These are phyloP conservation scores for Xerocomellus intermedius DNA, from an alignment of 768 basidiomycete genomes.

Conservation along the genomic window DNA sequence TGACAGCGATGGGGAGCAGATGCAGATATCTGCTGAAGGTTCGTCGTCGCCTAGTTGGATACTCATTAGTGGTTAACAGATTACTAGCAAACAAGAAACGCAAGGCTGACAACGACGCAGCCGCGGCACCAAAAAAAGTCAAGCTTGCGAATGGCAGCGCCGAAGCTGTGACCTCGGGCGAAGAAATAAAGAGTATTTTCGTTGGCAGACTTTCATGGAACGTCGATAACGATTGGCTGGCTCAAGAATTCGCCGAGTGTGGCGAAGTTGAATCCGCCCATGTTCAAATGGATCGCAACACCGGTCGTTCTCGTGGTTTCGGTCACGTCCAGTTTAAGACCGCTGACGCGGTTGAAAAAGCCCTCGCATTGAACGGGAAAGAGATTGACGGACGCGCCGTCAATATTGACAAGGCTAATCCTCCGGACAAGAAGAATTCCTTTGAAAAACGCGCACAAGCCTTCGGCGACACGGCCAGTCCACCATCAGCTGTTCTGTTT, in stretches of 20 bases:
- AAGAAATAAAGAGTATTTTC: conserved; percentile 73
- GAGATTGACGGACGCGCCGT: conserved; percentile 92
- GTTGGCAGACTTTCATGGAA: conserved; percentile 95
- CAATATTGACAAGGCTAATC: conserved; percentile 79
- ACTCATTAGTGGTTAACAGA: conserved; percentile 1
- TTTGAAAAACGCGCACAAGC: conserved; percentile 70
- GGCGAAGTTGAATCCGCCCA: conserved; percentile 88
- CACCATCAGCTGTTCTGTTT: conserved; percentile 77
- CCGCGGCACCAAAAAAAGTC: conserved; percentile 73
- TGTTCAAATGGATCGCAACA: conserved; percentile 82
- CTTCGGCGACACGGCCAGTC: conserved; percentile 69
- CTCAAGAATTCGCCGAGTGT: conserved; percentile 83
- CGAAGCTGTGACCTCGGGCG: conserved; percentile 32
- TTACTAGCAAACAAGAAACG: conserved; percentile 55
- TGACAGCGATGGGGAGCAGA: conserved; percentile 1
- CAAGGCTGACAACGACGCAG: conserved; percentile 67
- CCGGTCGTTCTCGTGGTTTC: conserved; percentile 82
- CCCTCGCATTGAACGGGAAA: conserved; percentile 74
- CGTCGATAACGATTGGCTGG: conserved; percentile 94
- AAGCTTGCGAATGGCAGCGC: conserved; percentile 63
- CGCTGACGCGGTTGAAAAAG: conserved; percentile 71
- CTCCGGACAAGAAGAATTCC: conserved; percentile 52
- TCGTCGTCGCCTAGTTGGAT: conserved; percentile 3
- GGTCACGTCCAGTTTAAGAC: conserved; percentile 80
- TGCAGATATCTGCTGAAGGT: conserved; percentile 35